phyloP scores from a whole-genome alignment of 495 filamentous ascomycete species.

The Hypoxylon fragiforme region DNA sequence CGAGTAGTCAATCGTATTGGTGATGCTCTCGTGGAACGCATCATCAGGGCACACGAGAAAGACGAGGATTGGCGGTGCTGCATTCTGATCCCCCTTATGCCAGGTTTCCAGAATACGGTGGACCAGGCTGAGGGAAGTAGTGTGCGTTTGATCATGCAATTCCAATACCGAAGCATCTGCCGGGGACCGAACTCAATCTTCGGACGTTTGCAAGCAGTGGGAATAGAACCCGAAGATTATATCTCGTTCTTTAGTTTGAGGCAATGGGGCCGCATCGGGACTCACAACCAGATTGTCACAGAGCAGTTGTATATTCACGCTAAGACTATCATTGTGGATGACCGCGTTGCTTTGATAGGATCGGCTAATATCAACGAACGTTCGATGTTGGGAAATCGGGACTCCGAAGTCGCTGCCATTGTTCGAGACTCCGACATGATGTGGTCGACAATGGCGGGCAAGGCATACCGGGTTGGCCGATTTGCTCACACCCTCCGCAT shows the following conservation, averaged over 20 bases:
- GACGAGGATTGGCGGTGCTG: conserved; percentile 93
- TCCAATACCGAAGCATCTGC: conserved; percentile 96
- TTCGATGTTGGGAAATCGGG: conserved; percentile 87
- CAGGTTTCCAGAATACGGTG: conserved; percentile 96
- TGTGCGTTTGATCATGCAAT: conserved; percentile 94
- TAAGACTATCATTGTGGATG: conserved; percentile 96
- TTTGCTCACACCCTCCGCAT: conserved; percentile 93
- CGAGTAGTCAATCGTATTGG: conserved; percentile 93
- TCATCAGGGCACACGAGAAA: conserved; percentile 79
- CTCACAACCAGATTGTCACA: conserved; percentile 78
- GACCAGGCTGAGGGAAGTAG: conserved; percentile 92
- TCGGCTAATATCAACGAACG: conserved; percentile 99
- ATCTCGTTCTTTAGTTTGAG: conserved; percentile 94
- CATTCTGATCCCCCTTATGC: conserved; percentile 93
- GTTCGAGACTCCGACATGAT: conserved; percentile 95
- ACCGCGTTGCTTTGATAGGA: conserved; percentile 90
- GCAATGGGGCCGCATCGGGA: conserved; percentile 90
- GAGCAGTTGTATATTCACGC: conserved; percentile 99
- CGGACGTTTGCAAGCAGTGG: conserved; percentile 73
- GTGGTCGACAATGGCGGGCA: conserved; percentile 86
- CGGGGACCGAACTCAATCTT: conserved; percentile 94
- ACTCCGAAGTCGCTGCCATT: conserved; percentile 90
- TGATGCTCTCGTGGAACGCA: conserved; percentile 91
- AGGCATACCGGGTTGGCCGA: conserved; percentile 83
- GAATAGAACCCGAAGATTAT: conserved; percentile 95